phyloP scores from a whole-genome alignment of 495 filamentous ascomycete species.

The Delitschia confertaspora region DNA sequence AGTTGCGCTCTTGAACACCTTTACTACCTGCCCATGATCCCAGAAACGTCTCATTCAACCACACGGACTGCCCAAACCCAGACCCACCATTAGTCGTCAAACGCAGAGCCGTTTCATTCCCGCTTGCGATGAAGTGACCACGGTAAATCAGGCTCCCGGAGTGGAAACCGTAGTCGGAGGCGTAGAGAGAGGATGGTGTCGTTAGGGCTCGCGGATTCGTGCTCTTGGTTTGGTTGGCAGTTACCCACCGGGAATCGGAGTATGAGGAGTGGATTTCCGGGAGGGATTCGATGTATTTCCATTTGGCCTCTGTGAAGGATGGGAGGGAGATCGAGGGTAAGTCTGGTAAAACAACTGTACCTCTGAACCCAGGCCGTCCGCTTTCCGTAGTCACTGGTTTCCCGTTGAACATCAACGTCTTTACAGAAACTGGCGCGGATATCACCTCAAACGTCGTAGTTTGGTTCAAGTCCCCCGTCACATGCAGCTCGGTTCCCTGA shows the following conservation, averaged over 20 bases:
- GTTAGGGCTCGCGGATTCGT: constrained; percentile 48
- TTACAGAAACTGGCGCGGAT: constrained; percentile 42
- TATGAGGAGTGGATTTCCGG: constrained; percentile 58
- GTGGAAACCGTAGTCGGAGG: constrained; percentile 67
- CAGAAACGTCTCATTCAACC: constrained; percentile 32
- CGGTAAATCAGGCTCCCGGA: constrained; percentile 60
- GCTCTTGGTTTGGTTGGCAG: constrained; percentile 45
- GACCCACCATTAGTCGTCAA: constrained; percentile 55
- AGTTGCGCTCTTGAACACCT: constrained; percentile 38
- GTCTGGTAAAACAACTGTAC: constrained; percentile 43
- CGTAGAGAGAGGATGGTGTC: constrained; percentile 58
- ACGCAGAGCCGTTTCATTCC: constrained; percentile 48
- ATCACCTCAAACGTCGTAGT: constrained; percentile 60
- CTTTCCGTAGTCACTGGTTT: constrained; percentile 7
- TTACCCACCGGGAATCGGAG: constrained; percentile 58
- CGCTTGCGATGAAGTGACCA: constrained; percentile 60
- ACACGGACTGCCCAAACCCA: constrained; percentile 33
- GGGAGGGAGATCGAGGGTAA: constrained; percentile 49
- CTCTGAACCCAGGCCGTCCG: constrained; percentile 40
- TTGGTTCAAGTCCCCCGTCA: constrained; percentile 64
- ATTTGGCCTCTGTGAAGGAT: constrained; percentile 45
- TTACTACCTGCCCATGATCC: constrained; percentile 42
- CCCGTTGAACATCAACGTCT: constrained; percentile 54
- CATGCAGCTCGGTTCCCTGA: constrained; percentile 41
- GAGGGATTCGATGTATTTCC: constrained; percentile 63